Base-by-base conservation (phyloP, 306 rosid genomes). In the Prunus padus region DNA sequence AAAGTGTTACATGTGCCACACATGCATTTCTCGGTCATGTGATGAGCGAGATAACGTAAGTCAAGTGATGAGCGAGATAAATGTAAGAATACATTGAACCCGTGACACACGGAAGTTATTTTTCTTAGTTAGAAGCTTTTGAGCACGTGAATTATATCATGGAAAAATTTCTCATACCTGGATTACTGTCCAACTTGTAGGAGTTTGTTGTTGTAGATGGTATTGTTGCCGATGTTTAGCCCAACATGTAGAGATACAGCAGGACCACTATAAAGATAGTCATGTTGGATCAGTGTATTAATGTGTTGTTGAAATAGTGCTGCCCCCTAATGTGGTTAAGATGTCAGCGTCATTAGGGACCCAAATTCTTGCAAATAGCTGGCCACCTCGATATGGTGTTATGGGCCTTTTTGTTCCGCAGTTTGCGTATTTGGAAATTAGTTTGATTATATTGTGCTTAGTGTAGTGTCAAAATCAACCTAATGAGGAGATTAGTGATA, bases 391-490 rank as follows among this genome's bases (percentile, higher is more conserved):
- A n/a, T 45, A n/a, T 40, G 65, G 28, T 44, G 30, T 26, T 60
- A 28, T 66, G 72, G 20, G 37, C 63, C 50, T 33, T 55, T 64
- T 65, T 45, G 33, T 33, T 61, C 19, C n/a, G 11, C 20, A 4
- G 23, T 44, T 50, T 4, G 55, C 56, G 6, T 76, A 9, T 40
- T 56, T 31, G 3, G 18, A 8, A 15, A 26, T 11, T 62, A 45
- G 55, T 25, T 14, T 16, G 14, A 25, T 46, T 61, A 14, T 33
- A 22, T 59, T 54, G 25, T 54, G 20, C 55, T 45, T 5, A 62
- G 73, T 64, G 46, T 30, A 47, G 62, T 65, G 74, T 76, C 81
- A 42, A 63, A 63, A 71, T 71, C 81, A 76, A 67, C 56, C 70
- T 55, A 31, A 75, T 65, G 10, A 20, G 20, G 40, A 57, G 66